Conservation (phyloP, 2,329 filamentous ascomycete species). For the Ophiosphaerella narmari region DNA sequence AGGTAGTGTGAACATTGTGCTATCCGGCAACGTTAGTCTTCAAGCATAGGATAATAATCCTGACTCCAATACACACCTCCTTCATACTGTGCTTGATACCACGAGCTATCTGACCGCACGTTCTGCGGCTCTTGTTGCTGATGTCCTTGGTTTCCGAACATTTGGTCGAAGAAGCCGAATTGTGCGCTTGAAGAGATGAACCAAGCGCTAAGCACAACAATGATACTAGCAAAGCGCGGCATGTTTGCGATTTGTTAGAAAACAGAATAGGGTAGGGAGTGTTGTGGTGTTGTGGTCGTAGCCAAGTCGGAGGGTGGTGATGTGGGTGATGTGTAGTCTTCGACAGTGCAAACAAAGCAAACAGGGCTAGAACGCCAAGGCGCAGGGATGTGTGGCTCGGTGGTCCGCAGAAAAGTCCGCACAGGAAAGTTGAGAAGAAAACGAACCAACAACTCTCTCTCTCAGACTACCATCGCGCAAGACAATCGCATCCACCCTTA, state of each 20-base stretch:
- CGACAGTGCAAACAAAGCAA: constrained; percentile 2
- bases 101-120: constrained; percentile 78
- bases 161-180: constrained; percentile 98
- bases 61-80: constrained; percentile 56
- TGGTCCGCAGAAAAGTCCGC: constrained; percentile 31
- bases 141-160: constrained; percentile 74
- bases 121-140: constrained; percentile 71
- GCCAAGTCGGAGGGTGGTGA: constrained; percentile 29
- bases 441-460: no score
- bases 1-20: constrained; percentile 93
- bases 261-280: background rate
- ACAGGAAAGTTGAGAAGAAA: constrained; percentile 16
- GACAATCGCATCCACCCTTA: background rate
- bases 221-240: constrained; percentile 39
- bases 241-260: constrained; percentile 20
- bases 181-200: constrained; percentile 72
- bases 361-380: constrained; percentile 15
- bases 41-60: background rate
- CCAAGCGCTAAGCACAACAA: constrained; percentile 53
- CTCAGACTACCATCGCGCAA: background rate
- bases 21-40: constrained; percentile 38
- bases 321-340: constrained; percentile 22
- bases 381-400: constrained; percentile 16
- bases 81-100: constrained; percentile 76
- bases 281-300: constrained; percentile 14